A percentile compares a stretch with the other conserved stretches of the same genome.
Conservation (phyloP, 352 stramenopile species). For the Phytophthora crassamura region DNA sequence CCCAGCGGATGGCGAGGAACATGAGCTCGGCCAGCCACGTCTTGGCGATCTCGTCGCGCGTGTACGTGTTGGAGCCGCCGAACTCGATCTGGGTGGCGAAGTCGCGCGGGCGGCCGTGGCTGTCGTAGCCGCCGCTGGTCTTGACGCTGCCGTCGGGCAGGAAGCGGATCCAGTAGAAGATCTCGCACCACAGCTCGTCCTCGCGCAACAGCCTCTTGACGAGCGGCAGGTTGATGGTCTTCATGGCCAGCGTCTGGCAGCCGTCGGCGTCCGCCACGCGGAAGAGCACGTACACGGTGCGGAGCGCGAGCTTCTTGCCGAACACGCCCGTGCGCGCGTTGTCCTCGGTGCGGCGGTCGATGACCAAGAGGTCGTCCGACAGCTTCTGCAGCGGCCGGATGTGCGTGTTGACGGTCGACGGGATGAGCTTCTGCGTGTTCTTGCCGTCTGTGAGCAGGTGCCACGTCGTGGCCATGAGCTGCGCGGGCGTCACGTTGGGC, state of each 20-base stretch:
- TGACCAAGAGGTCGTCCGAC: constrained; percentile 46
- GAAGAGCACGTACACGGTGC: constrained; percentile 61
- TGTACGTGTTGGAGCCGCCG: constrained; percentile 60
- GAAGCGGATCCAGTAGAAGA: constrained; percentile 75
- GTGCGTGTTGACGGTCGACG: constrained; percentile 43
- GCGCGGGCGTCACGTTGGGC: constrained; percentile 23
- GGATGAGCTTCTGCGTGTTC: constrained; percentile 44
- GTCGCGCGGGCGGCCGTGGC: constrained; percentile 7
- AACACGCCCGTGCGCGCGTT: constrained; percentile 24
- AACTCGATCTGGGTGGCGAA: constrained; percentile 39
- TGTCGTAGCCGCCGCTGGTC: background rate
- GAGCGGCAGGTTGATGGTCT: constrained; percentile 62
- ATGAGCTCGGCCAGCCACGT: constrained; percentile 64
- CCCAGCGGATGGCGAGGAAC: constrained; percentile 68
- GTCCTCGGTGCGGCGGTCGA: constrained; percentile 58
- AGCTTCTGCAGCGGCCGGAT: constrained; percentile 55
- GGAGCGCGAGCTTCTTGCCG: constrained; percentile 41
- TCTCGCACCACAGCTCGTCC: constrained; percentile 65
- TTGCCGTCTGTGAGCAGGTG: constrained; percentile 44
- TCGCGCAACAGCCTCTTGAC: constrained; percentile 48
- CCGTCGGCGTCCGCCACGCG: constrained; percentile 33
- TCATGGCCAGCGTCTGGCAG: constrained; percentile 55
- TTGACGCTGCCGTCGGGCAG: constrained; percentile 18
- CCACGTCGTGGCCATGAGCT: constrained; percentile 48
- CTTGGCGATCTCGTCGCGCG: constrained; percentile 51